Evolutionary conservation across 2,329 filamentous ascomycete genomes (phyloP).

Genomic region (Epichloe scottii): DNA sequence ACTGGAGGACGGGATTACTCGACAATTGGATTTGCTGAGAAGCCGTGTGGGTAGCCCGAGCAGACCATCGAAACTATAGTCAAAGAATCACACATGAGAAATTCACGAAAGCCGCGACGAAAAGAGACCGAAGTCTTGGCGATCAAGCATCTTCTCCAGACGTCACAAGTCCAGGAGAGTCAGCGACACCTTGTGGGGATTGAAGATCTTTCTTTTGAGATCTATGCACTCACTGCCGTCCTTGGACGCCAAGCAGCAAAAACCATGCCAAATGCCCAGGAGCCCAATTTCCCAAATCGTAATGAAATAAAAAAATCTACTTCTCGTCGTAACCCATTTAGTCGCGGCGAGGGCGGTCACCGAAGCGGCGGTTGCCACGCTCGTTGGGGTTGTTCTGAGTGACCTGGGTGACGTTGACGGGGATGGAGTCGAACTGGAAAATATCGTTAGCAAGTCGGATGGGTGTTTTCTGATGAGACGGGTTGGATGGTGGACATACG

Average conservation of each 20-base stretch:
- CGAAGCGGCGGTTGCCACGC: constrained; percentile 65
- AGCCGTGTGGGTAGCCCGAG: background rate
- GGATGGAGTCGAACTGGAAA: constrained; percentile 82
- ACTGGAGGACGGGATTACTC: background rate
- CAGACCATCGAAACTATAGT: background rate
- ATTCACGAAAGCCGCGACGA: background rate
- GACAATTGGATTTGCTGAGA: no score
- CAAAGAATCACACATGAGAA: background rate
- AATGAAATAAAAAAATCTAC: background rate
- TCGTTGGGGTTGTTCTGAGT: constrained; percentile 78
- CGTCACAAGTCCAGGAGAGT: constrained; percentile 41
- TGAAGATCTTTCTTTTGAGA: constrained; percentile 46
- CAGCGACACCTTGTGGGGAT: constrained; percentile 76
- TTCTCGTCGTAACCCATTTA: constrained; percentile 10
- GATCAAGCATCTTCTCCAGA: constrained; percentile 78
- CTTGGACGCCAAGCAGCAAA: constrained; percentile 42
- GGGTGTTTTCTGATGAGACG: background rate
- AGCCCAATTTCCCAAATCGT: constrained; percentile 23
- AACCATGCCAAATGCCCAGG: constrained; percentile 31
- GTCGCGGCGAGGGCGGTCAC: constrained; percentile 40
- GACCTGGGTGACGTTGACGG: constrained; percentile 89
- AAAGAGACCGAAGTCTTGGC: constrained; percentile 40
- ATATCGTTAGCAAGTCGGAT: constrained; percentile 15
- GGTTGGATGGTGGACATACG: constrained; percentile 49
- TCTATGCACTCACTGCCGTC: constrained; percentile 46